Evolutionary conservation across 1,139 yeast genomes (phyloP).

Genomic region (Kluyveromyces sp.): DNA sequence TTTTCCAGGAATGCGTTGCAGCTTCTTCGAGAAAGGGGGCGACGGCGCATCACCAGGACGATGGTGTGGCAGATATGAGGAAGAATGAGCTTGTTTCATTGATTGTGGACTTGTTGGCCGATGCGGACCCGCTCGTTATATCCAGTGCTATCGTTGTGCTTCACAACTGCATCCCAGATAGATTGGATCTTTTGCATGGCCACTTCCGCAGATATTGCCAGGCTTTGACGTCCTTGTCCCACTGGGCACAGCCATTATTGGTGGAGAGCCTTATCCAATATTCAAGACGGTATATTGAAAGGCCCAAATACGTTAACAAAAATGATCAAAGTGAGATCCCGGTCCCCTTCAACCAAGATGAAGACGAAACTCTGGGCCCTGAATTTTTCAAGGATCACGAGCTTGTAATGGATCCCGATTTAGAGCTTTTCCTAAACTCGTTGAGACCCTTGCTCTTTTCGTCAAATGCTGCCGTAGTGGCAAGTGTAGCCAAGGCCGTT

Average conservation of each 20-base stretch:
- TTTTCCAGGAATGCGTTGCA: constrained; percentile 32
- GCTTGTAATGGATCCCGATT: constrained; percentile 46
- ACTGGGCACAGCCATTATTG: constrained; percentile 61
- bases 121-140: constrained; percentile 58
- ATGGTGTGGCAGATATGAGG: constrained; percentile 20
- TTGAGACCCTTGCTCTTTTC: constrained; percentile 41
- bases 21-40: no score
- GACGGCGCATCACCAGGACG: constrained; percentile 24
- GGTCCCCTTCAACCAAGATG: constrained; percentile 37
- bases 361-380: constrained; percentile 34
- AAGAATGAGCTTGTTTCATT: constrained; percentile 41
- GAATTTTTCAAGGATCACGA: constrained; percentile 17
- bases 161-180: constrained; percentile 44
- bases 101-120: constrained; percentile 51
- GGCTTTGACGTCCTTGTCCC: constrained; percentile 51
- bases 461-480: constrained; percentile 51
- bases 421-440: constrained; percentile 44
- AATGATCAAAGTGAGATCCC: constrained; percentile 29
- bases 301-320: constrained; percentile 37
- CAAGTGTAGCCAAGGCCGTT: constrained; percentile 53
- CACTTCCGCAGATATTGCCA: constrained; percentile 57
- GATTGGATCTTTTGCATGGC: constrained; percentile 63
- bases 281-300: constrained; percentile 49
- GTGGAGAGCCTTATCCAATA: constrained; percentile 64
- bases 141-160: constrained; percentile 60